Conservation (phyloP, 495 filamentous ascomycete genomes). For the Xylaria longipes region DNA sequence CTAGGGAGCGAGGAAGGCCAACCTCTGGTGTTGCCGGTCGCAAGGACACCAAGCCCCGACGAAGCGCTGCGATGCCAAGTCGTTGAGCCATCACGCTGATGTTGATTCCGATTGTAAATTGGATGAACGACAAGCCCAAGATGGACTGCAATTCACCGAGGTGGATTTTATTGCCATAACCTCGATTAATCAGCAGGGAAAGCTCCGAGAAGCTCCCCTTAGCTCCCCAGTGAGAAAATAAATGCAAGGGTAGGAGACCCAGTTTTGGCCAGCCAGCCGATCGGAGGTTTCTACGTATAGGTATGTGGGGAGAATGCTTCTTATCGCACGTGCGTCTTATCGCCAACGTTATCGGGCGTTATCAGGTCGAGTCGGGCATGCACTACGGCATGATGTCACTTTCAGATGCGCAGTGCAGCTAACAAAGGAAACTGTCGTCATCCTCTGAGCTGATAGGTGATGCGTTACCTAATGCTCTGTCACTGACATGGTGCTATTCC, state of each 20-base stretch:
- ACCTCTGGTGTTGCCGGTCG: conserved; percentile 5
- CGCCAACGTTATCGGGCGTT: not conserved
- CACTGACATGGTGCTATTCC: not conserved
- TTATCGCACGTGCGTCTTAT: conserved; percentile 5
- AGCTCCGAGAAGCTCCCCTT: conserved; percentile 11
- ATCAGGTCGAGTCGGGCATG: not conserved
- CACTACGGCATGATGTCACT: conserved; percentile 11
- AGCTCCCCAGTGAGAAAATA: conserved; percentile 7
- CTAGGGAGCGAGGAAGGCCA: not conserved
- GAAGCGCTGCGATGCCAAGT: conserved; percentile 28
- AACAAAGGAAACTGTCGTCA: conserved; percentile 2
- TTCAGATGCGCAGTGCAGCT: not conserved
- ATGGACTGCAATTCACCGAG: conserved; percentile 22
- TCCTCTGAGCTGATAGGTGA: not conserved
- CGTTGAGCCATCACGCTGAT: conserved; percentile 28
- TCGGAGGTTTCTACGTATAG: conserved; percentile 2
- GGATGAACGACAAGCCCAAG: not conserved
- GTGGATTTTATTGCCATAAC: conserved; percentile 15
- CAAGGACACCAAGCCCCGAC: conserved; percentile 30
- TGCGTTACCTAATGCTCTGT: not conserved
- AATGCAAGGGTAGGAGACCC: conserved; percentile 1
- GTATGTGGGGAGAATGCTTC: conserved; percentile 2
- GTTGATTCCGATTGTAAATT: not conserved
- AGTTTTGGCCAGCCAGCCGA: not conserved
- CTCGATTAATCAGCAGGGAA: conserved; percentile 24